Evolutionary conservation across 208 protist species (phyloP), one percentile per base, ranked within the genome.

Genomic region (Leishmania guyanensis): DNA sequence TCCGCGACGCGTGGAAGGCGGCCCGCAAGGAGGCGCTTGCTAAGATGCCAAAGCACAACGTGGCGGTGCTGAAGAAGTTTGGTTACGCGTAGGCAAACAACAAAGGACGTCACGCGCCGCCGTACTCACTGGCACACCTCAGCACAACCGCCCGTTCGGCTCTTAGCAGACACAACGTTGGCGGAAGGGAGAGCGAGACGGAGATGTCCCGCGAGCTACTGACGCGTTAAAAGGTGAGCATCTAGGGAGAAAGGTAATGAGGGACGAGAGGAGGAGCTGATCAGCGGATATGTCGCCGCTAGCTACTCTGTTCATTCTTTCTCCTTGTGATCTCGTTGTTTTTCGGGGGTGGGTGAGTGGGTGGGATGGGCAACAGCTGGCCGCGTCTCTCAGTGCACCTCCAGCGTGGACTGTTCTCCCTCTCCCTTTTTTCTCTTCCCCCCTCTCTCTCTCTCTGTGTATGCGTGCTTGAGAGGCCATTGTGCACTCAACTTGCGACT

Each of bases 61-160:
- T 96, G 54, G 92, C 85, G 83, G 88, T 96, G 72, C 90, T 96
- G 81, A 95, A 95, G 88, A 98, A 96, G 90, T 98, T 95, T 77
- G 94, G 94, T 75, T 93, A 72, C 66, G 39, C 66, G 39, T 50
- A 71, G 14, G 46, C 46, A 10, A 5, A n/a, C 9, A 43, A 22
- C 68, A n/a, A 29, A 14, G 5, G 68, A 20, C 5, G 22, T 6
- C 43, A 51, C 68, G 22, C 17, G 43, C 68, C 16, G 43, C 43
- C 20, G 68, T 51, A 3, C 17, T 53, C 68, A 48, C 68, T 33
- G 36, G 10, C 39, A 43, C 29, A 72, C 68, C 50, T 29, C 36
- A 8, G 16, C 68, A 72, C 68, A n/a, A 5, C 17, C 8, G 50
- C 43, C 39, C 20, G 29, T 6, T 50, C 39, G 17, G 33, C 2